Base-by-base conservation (phyloP, 345 rosid genomes). In the Hibiscus tridactylites region DNA sequence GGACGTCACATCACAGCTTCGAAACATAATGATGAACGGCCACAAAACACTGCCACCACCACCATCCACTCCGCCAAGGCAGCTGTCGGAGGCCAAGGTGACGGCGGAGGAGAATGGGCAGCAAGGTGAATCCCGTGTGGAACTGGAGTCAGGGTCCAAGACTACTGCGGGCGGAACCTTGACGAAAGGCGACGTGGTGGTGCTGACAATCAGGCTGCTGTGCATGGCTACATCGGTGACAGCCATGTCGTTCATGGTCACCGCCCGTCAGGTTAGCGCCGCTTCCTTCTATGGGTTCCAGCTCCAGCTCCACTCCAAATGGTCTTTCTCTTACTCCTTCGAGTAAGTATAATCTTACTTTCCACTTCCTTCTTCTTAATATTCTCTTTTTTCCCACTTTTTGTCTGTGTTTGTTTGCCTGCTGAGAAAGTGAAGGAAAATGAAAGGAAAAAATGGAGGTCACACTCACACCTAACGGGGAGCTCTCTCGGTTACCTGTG, bases 281-380 rank as follows among this genome's bases (percentile, higher is more conserved):
- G 76, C 83, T 77, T 65, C 84, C 56, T 73, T 93, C 71, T 93
- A 83, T 57, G 97, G 93, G 1, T 88, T 93, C 57, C 81, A 57
- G 76, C 81, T 93, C 65, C 80, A 88, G 65, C 73, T 91, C 71
- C 78, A 68, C 73, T 87, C 98, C 74, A 84, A 83, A 60, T 93
- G 97, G 97, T 83, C 96, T 63, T 80, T 85, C 80, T 89, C 98
- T 61, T 77, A 82, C 75, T 85, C 98, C 44, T 86, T 89, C 71
- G 84, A 75, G 98, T 88, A 85, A 87, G 91, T 65, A 59, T 0
- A 19, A 33, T 2, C 52, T 26, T 54, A 17, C 9, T 56, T 56
- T 49, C 1, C 21, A 11, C 52, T 11, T 47, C 52, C 13, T 47
- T 10, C 47, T 44, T 44, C 42, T 63, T 63, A 21, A 15, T 50